phyloP scores from a whole-genome alignment of 306 rosid genomes.

The Acmispon strigosus region DNA sequence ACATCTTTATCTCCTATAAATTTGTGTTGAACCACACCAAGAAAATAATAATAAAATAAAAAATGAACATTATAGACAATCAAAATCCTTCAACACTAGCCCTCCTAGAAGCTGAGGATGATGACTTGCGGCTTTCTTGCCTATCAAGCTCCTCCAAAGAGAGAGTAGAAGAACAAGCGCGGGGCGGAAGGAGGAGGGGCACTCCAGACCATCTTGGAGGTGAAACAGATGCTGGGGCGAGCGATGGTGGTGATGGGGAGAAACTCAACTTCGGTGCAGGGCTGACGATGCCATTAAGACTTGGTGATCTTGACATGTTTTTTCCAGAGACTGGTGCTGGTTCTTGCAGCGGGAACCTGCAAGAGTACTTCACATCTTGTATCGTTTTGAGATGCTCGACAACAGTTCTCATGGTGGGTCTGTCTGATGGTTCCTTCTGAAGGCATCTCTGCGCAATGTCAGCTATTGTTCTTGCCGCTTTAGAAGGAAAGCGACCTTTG shows the following conservation, averaged over 20 bases:
- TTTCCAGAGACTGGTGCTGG: conserved; percentile 58
- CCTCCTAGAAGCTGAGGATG: conserved; percentile 60
- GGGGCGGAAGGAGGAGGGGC: conserved; percentile 43
- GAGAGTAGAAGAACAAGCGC: conserved; percentile 63
- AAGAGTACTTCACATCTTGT: conserved; percentile 76
- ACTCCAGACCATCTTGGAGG: conserved; percentile 54
- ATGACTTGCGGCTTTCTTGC: conserved; percentile 76
- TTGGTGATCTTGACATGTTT: conserved; percentile 80
- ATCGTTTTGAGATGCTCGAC: conserved; percentile 67
- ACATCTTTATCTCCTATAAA: conserved; percentile 68
- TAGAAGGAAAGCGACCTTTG: conserved; percentile 81
- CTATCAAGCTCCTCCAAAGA: conserved; percentile 67
- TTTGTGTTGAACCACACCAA: conserved; percentile 63
- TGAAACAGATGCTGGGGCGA: conserved; percentile 43
- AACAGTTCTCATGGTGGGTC: conserved; percentile 94
- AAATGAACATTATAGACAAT: conserved; percentile 52
- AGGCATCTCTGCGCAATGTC: conserved; percentile 89
- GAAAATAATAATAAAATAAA: conserved; percentile 22
- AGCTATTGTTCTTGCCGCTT: conserved; percentile 85
- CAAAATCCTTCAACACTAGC: conserved; percentile 90
- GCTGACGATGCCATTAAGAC: conserved; percentile 66
- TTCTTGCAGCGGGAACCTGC: conserved; percentile 84
- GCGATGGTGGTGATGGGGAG: conserved; percentile 77
- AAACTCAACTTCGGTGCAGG: conserved; percentile 62
- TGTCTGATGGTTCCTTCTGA: conserved; percentile 87